Evolutionary conservation across 371 early-diverging fungal species (phyloP).

Genomic region (Zopfochytrium polystomum): DNA sequence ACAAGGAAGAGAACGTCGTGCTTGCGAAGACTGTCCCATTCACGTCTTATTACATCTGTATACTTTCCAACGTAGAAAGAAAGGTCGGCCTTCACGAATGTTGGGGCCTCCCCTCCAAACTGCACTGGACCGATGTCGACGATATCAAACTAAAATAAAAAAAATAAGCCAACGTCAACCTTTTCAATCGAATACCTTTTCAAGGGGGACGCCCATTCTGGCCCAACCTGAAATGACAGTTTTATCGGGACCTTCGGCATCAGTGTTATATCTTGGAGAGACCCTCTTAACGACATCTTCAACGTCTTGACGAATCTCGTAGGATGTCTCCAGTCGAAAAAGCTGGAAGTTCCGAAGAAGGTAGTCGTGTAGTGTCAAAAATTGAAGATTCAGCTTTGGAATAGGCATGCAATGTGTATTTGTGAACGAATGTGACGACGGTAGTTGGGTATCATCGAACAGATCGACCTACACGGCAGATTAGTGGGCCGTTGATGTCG

Average conservation of each 20-base stretch:
- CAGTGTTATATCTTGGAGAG: conserved; percentile 62
- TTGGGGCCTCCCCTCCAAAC: conserved; percentile 71
- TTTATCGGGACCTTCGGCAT: conserved; percentile 42
- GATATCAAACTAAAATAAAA: conserved; percentile 36
- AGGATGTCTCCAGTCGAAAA: conserved; percentile 72
- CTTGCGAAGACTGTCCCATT: conserved; percentile 84
- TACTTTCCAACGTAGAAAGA: conserved; percentile 61
- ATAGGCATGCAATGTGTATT: conserved; percentile 71
- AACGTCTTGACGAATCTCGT: conserved; percentile 83
- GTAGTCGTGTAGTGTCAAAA: conserved; percentile 87
- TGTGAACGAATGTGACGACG: conserved; percentile 56
- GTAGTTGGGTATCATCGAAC: conserved; percentile 41
- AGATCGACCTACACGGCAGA: conserved; percentile 22
- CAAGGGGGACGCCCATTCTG: conserved; percentile 79
- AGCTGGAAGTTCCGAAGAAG: conserved; percentile 81
- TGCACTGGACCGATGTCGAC: conserved; percentile 72
- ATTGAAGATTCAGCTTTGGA: conserved; percentile 92
- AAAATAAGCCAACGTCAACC: not conserved
- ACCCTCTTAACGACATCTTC: conserved; percentile 82
- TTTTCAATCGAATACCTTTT: conserved; percentile 39
- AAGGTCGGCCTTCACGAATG: conserved; percentile 75
- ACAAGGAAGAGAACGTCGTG: conserved; percentile 81
- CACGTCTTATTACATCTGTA: conserved; percentile 66
- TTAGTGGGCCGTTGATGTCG: not conserved
- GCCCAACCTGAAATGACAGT: conserved; percentile 85